A percentile compares a stretch with the other conserved stretches of the same genome.
Conservation (phyloP, 495 filamentous ascomycete genomes). For the Daldinia childiae region DNA sequence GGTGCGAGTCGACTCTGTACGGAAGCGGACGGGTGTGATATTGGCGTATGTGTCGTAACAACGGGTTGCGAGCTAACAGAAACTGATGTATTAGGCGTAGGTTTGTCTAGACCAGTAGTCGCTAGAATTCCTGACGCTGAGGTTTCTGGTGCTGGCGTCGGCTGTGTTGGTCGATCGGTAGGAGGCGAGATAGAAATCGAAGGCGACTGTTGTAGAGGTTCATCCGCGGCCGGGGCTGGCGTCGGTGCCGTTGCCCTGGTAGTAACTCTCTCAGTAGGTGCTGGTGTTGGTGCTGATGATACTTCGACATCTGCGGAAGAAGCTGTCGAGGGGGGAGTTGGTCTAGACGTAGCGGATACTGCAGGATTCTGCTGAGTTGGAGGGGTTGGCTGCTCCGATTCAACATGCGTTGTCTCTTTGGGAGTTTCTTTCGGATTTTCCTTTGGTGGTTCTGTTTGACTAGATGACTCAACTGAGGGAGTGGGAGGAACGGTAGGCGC, state of each 20-base stretch:
- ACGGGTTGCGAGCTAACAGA: neutral
- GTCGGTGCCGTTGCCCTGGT: neutral
- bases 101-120: slow-evolving; percentile 6
- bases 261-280: slow-evolving; percentile 16
- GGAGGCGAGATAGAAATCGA: slow-evolving; percentile 31
- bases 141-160: slow-evolving; percentile 28
- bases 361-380: neutral
- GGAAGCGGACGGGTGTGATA: slow-evolving; percentile 19
- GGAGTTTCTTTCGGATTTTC: slow-evolving; percentile 14
- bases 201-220: slow-evolving; percentile 20
- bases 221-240: neutral
- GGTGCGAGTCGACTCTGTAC: slow-evolving; percentile 16
- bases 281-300: slow-evolving; percentile 42
- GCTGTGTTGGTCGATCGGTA: slow-evolving; percentile 24
- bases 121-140: slow-evolving; percentile 5
- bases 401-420: slow-evolving; percentile 4
- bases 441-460: neutral
- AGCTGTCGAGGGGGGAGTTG: slow-evolving; percentile 8
- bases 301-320: slow-evolving; percentile 23
- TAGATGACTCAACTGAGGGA: slow-evolving; percentile 26
- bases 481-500: slow-evolving; percentile 16
- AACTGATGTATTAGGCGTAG: neutral
- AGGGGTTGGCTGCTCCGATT: neutral
- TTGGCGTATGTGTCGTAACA: neutral
- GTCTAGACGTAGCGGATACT: neutral